These are phyloP conservation scores for Lentinus tigrinus DNA, from an alignment of 768 basidiomycete genomes.

Conservation along the genomic window DNA sequence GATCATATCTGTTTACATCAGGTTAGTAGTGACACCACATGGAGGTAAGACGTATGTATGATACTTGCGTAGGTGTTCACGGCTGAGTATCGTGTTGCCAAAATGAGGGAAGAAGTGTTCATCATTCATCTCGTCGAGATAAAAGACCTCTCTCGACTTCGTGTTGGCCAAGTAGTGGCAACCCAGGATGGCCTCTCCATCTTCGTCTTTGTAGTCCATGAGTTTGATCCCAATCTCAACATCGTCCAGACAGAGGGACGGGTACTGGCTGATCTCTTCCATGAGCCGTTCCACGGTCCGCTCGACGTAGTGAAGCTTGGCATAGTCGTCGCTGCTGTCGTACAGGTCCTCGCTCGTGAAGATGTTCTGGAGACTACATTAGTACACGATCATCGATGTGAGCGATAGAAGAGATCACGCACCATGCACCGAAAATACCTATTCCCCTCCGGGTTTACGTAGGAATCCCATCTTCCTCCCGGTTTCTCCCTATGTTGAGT, in stretches of 20 bases:
- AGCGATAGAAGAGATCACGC: background rate
- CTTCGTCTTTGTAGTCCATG: background rate
- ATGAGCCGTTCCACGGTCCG: background rate
- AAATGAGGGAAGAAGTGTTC: background rate
- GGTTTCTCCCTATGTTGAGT: background rate
- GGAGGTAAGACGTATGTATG: background rate
- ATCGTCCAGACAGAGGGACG: background rate
- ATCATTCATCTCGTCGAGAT: background rate
- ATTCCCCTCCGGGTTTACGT: conserved; percentile 12
- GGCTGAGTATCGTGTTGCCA: background rate
- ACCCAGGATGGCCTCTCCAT: background rate
- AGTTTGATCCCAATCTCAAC: background rate
- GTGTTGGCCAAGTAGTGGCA: conserved; percentile 11
- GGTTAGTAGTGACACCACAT: background rate
- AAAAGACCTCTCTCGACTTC: background rate
- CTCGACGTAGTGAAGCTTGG: background rate
- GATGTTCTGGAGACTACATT: background rate
- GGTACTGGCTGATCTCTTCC: background rate
- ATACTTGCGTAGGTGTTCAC: conserved; percentile 9
- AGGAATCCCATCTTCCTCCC: background rate
- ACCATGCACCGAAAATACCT: conserved; percentile 6
- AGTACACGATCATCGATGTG: background rate
- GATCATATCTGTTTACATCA: background rate
- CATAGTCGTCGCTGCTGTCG: background rate
- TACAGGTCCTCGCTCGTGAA: conserved; percentile 4